Conservation (phyloP, 495 filamentous ascomycete species). For the Chaetomidium leptoderma region DNA sequence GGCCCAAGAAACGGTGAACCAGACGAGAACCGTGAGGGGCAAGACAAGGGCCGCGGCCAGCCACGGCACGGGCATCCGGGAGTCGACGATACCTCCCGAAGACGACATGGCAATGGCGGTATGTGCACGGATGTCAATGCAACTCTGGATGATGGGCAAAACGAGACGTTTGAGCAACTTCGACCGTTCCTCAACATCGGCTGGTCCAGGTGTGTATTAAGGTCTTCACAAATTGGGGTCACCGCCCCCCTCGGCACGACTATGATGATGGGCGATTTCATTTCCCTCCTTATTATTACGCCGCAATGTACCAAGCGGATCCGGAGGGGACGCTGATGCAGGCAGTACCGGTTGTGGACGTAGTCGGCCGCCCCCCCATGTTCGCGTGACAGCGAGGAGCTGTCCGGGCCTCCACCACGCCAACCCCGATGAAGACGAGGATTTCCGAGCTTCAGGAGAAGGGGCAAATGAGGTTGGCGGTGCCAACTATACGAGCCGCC, state of each 20-base stretch:
- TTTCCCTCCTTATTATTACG: no score
- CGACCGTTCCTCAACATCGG: not conserved
- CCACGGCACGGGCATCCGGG: not conserved
- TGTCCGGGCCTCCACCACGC: not conserved
- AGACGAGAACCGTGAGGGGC: not conserved
- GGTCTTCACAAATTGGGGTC: not conserved
- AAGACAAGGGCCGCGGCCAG: not conserved
- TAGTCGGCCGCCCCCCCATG: no score
- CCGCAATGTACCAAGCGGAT: no score
- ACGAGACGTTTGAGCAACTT: not conserved
- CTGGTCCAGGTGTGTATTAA: not conserved
- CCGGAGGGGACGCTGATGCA: not conserved
- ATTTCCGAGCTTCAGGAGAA: not conserved
- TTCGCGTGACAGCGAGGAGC: no score
- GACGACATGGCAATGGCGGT: not conserved
- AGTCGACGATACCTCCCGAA: not conserved
- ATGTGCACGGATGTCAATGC: no score
- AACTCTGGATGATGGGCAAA: not conserved
- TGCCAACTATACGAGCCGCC: not conserved
- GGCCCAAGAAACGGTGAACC: not conserved
- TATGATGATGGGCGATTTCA: no score
- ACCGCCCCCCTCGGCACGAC: not conserved
- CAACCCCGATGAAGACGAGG: not conserved
- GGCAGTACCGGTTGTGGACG: not conserved
- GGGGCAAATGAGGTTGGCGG: not conserved